These are phyloP conservation scores for Mariannaea elegans DNA, from an alignment of 2,329 filamentous ascomycete genomes.

Conservation along the genomic window DNA sequence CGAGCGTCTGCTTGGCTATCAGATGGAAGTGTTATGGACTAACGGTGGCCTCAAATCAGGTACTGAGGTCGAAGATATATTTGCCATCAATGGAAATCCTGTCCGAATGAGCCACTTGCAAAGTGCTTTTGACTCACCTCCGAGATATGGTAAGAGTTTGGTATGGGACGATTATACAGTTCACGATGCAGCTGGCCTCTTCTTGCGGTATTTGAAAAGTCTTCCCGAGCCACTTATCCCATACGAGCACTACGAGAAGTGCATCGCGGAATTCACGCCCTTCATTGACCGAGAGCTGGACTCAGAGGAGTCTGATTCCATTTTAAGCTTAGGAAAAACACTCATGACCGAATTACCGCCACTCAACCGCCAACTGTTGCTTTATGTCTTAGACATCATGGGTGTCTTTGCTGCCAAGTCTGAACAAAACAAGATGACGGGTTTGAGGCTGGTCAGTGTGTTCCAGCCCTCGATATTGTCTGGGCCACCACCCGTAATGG, in stretches of 20 bases:
- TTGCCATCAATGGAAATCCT: background rate
- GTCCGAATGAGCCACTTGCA: background rate
- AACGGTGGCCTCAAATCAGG: background rate
- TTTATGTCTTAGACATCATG: background rate
- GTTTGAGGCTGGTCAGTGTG: background rate
- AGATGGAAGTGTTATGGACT: too few species aligned
- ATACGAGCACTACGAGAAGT: background rate
- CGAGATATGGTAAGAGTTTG: background rate
- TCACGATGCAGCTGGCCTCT: conserved; percentile 7
- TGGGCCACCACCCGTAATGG: background rate
- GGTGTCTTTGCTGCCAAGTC: background rate
- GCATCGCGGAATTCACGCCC: background rate
- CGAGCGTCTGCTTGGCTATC: background rate
- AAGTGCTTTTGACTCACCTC: background rate
- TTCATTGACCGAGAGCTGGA: background rate
- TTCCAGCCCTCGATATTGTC: background rate
- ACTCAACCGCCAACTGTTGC: background rate
- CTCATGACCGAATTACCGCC: background rate
- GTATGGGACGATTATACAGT: background rate
- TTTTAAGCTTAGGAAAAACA: background rate
- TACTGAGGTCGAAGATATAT: background rate
- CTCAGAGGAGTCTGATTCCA: background rate
- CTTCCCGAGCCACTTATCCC: conserved; percentile 4
- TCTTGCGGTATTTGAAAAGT: conserved; percentile 14
- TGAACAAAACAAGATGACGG: background rate